These are phyloP conservation scores for Hsuehochloa calcarea DNA, from an alignment of 176 grass and related monocot genomes.

Conservation along the genomic window DNA sequence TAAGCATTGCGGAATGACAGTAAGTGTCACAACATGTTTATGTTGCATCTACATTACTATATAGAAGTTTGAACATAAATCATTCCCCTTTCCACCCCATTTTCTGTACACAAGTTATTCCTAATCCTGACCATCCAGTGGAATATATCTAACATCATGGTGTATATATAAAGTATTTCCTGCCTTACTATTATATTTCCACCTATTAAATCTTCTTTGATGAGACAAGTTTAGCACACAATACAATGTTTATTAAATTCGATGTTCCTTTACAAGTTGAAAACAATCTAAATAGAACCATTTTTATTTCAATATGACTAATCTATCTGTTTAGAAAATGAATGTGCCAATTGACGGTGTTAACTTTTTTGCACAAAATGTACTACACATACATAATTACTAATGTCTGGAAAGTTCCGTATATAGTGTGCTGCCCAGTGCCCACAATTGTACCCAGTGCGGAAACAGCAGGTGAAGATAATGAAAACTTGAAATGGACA, in stretches of 20 bases:
- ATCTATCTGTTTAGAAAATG: not conserved
- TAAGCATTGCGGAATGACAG: conserved; percentile 14
- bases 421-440: not conserved
- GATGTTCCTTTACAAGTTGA: not conserved
- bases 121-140: not conserved
- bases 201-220: conserved; percentile 6
- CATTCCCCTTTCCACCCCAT: not conserved
- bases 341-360: not conserved
- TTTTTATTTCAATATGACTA: not conserved
- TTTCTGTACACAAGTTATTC: not conserved
- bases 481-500: conserved; percentile 3
- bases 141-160: not conserved
- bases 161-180: conserved; percentile 11
- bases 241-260: not conserved
- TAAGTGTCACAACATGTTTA: not conserved
- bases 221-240: not conserved
- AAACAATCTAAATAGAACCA: not conserved
- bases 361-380: not conserved
- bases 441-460: not conserved
- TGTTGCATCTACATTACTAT: conserved; percentile 2
- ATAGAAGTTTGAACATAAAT: not conserved
- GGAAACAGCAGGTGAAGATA: conserved; percentile 13
- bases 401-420: conserved; percentile 1
- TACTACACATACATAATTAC: not conserved
- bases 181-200: conserved; percentile 1